Evolutionary conservation across 768 basidiomycete species (phyloP).

Genomic region (Boletus sensibilis): DNA sequence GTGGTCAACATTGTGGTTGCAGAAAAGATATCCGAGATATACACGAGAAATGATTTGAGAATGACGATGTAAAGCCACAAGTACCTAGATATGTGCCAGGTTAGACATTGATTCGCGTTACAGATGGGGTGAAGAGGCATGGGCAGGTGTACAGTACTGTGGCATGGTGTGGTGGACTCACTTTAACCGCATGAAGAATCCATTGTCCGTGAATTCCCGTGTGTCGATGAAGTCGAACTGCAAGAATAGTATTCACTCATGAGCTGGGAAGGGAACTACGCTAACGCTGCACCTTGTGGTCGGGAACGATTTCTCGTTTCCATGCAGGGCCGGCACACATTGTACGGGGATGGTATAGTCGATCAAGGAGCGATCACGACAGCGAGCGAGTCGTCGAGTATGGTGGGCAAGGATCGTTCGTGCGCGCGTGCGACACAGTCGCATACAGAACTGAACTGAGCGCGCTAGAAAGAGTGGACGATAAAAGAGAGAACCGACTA

Average conservation of each 20-base stretch:
- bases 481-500: slow-evolving; percentile 24
- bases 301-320: slow-evolving; percentile 96
- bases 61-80: slow-evolving; percentile 90
- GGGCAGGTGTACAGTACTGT: background rate
- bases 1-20: slow-evolving; percentile 96
- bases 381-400: slow-evolving; percentile 24
- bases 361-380: slow-evolving; percentile 20
- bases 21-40: slow-evolving; percentile 96
- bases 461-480: slow-evolving; percentile 22
- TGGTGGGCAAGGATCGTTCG: slow-evolving; percentile 27
- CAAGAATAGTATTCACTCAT: slow-evolving; percentile 1
- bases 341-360: slow-evolving; percentile 7
- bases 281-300: slow-evolving; percentile 78
- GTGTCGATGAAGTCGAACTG: slow-evolving; percentile 98
- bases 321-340: slow-evolving; percentile 70
- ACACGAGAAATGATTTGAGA: slow-evolving; percentile 95
- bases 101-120: slow-evolving; percentile 9
- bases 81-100: slow-evolving; percentile 55
- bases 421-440: slow-evolving; percentile 35
- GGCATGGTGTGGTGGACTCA: slow-evolving; percentile 34
- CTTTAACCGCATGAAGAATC: slow-evolving; percentile 85
- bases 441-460: slow-evolving; percentile 25
- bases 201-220: slow-evolving; percentile 86
- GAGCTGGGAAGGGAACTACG: background rate
- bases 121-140: background rate